These are phyloP conservation scores for Babesia sp. DNA, from an alignment of 169 alveolate genomes.

Conservation along the genomic window DNA sequence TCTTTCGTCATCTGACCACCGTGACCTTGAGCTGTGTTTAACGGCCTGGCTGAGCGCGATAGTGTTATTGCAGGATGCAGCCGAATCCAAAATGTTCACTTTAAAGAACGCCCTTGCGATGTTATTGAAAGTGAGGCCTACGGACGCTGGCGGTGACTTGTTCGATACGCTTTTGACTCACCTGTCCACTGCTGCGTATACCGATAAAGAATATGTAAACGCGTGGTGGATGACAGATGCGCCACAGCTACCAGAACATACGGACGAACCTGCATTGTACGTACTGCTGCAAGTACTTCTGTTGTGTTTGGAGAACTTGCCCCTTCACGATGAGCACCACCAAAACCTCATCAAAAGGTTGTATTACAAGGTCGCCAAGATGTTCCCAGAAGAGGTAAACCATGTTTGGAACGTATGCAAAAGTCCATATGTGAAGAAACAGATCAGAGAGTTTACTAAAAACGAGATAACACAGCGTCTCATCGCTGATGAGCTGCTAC, in stretches of 20 bases:
- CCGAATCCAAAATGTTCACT: constrained; percentile 15
- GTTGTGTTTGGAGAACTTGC: constrained; percentile 47
- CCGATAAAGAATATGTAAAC: background rate
- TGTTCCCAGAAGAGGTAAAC: constrained; percentile 52
- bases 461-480: constrained; percentile 48
- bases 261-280: constrained; percentile 28
- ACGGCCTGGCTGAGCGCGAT: constrained; percentile 46
- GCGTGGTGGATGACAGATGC: constrained; percentile 16
- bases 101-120: constrained; percentile 29
- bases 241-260: background rate
- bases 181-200: constrained; percentile 2
- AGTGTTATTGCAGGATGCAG: constrained; percentile 9
- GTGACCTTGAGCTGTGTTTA: constrained; percentile 50
- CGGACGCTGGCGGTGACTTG: constrained; percentile 33
- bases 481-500: constrained; percentile 32
- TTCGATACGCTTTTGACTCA: constrained; percentile 16
- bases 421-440: constrained; percentile 43
- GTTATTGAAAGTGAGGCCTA: constrained; percentile 36
- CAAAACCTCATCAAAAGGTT: constrained; percentile 32
- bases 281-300: constrained; percentile 32
- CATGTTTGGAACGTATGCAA: constrained; percentile 63
- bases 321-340: constrained; percentile 32
- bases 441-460: constrained; percentile 47
- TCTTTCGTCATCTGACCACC: constrained; percentile 4
- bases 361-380: constrained; percentile 38